Base-by-base conservation (phyloP, 805 yeast genomes). In the Kuraishia borneana region DNA sequence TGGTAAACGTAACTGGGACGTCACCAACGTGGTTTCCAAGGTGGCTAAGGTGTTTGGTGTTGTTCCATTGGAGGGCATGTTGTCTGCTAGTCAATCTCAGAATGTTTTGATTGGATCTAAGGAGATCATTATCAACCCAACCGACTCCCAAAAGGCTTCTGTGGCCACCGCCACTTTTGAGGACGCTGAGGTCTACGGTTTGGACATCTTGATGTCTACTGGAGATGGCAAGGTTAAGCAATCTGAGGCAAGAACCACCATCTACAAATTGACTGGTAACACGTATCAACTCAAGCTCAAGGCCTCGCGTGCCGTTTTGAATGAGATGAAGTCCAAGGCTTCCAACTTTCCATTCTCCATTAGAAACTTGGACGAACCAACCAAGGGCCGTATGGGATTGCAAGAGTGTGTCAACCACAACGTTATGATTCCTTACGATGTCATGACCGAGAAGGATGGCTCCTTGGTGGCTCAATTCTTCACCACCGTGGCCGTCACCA, bases 111-210 rank as follows among this genome's bases (percentile, higher is more conserved):
- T 77, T 46, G 89, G 88, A 38, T 73, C 78, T 46, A 78, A 81
- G 64, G 83, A 79, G 54, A 68, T 81, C 50, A 78, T 81, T 50
- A 60, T 82, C 45, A 82, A 81, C 63, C 89, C 89, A 45, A 58
- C 70, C 40, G 83, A 77, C 48, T 65, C 64, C 45, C 83, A 80
- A 63, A 72, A 68, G 55, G 53, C 57, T 43, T 76, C 68, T 51
- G 72, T 79, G 53, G 81, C 75, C 39, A 61, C 83, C 34, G 59
- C 62, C 54, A 72, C 68, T 51, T 80, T 82, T 44, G 83, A 73
- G 55, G 82, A 73, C 51, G 76, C 76, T 51, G 85, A 81, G 53
- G 89, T 82, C 23, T 81, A 72, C 52, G 89, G 89, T 34, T 61
- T 81, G 45, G 89, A 81, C 51, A 68, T 81, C 40, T 64, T 82